Evolutionary conservation across 345 rosid genomes (phyloP).

Genomic region (Syzygium aqueum): DNA sequence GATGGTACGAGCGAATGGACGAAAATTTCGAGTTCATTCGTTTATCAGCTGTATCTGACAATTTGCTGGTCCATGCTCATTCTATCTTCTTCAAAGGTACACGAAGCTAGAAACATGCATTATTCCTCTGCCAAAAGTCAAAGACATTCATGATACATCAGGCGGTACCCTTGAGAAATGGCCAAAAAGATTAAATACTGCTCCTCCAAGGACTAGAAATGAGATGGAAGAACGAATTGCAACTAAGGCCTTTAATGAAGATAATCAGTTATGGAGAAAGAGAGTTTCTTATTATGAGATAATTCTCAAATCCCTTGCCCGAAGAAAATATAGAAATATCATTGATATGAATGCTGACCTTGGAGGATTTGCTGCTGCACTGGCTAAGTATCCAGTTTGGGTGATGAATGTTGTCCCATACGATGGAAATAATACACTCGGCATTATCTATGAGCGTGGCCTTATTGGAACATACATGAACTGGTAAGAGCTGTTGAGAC

Average conservation of each 20-base stretch:
- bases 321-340: conserved; percentile 43
- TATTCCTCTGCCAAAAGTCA: conserved; percentile 35
- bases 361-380: conserved; percentile 66
- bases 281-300: conserved; percentile 28
- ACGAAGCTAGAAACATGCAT: conserved; percentile 47
- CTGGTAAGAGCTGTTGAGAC: conserved; percentile 34
- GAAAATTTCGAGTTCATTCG: neutral
- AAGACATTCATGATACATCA: conserved; percentile 10
- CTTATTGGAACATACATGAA: conserved; percentile 65
- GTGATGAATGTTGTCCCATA: conserved; percentile 62
- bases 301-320: conserved; percentile 27
- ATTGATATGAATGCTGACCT: conserved; percentile 72
- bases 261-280: conserved; percentile 35
- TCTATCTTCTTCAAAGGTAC: conserved; percentile 20
- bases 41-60: neutral
- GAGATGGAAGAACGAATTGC: conserved; percentile 18
- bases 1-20: neutral
- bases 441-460: conserved; percentile 57
- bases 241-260: conserved; percentile 20
- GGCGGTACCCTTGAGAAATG: conserved; percentile 32
- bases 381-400: conserved; percentile 45
- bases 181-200: conserved; percentile 37
- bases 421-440: conserved; percentile 37
- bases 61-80: neutral
- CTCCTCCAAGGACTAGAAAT: conserved; percentile 30